A percentile compares a stretch with the other conserved stretches of the same genome.
Evolutionary conservation across 2,329 filamentous ascomycete species (phyloP).

Genomic region (Aspergillus persii): DNA sequence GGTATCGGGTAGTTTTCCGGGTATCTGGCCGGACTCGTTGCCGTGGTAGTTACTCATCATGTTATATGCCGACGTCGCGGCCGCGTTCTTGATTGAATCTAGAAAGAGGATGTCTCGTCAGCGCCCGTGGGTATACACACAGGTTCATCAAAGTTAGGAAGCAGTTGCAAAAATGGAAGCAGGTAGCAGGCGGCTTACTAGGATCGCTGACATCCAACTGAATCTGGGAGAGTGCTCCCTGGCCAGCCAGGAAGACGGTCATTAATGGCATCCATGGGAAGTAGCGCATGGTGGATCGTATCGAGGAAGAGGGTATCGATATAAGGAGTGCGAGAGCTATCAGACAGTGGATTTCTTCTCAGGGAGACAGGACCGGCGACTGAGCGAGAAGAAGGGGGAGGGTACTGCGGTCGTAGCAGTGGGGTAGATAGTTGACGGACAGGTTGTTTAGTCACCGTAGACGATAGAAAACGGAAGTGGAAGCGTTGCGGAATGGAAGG

Average conservation of each 20-base stretch:
- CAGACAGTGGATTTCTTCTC: background rate
- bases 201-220: conserved; percentile 22
- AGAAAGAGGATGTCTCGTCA: background rate
- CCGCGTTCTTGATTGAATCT: conserved; percentile 36
- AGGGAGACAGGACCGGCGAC: background rate
- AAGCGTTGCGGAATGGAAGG: background rate
- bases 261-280: conserved; percentile 10
- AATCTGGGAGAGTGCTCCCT: conserved; percentile 13
- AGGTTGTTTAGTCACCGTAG: background rate
- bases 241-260: conserved; percentile 8
- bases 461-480: background rate
- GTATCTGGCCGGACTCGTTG: conserved; percentile 37
- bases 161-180: background rate
- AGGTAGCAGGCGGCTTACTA: conserved; percentile 8
- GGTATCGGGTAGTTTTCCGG: conserved; percentile 40
- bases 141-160: background rate
- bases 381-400: background rate
- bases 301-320: background rate
- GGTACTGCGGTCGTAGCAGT: background rate
- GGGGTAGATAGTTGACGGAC: background rate
- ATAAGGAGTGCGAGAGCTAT: background rate
- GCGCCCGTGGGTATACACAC: background rate
- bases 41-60: conserved; percentile 41
- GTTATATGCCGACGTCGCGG: conserved; percentile 36
- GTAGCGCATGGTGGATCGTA: background rate